Conservation (phyloP, 139 green algal genomes). For the Coelastrella sp. region DNA sequence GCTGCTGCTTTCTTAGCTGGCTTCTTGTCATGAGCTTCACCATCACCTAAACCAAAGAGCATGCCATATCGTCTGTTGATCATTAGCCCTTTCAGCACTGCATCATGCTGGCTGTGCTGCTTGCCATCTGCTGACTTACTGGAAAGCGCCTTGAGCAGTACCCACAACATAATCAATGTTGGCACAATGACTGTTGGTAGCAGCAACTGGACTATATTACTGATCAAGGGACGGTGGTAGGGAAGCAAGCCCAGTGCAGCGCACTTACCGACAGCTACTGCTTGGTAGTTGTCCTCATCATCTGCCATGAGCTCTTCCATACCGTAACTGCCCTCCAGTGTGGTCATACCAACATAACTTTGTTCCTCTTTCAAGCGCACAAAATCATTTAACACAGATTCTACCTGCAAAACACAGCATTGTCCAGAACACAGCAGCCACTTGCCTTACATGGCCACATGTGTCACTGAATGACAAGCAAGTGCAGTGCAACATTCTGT, state of each 20-base stretch:
- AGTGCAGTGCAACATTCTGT: no score
- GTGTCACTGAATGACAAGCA: no score
- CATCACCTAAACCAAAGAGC: background rate
- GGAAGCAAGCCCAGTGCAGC: no score
- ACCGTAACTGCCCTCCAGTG: constrained; percentile 10
- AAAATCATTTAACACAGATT: constrained; percentile 65
- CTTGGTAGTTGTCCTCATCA: constrained; percentile 31
- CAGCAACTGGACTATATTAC: no score
- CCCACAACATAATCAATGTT: no score
- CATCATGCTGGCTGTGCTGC: background rate
- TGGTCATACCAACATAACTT: constrained; percentile 25
- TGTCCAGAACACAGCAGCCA: background rate
- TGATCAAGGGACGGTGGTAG: no score
- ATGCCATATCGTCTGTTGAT: background rate
- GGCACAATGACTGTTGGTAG: no score
- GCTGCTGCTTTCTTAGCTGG: constrained; percentile 17
- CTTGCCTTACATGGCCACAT: no score
- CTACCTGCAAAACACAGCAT: constrained; percentile 47
- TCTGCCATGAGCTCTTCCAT: constrained; percentile 34
- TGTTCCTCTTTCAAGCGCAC: constrained; percentile 54
- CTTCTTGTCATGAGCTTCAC: background rate
- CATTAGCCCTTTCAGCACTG: no score
- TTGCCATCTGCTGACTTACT: no score
- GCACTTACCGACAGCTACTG: background rate
- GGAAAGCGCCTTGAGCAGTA: no score